Evolutionary conservation across 2,329 filamentous ascomycete species (phyloP), one percentile per base, ranked within the genome.

Genomic region (Scolecobasidium constrictum): DNA sequence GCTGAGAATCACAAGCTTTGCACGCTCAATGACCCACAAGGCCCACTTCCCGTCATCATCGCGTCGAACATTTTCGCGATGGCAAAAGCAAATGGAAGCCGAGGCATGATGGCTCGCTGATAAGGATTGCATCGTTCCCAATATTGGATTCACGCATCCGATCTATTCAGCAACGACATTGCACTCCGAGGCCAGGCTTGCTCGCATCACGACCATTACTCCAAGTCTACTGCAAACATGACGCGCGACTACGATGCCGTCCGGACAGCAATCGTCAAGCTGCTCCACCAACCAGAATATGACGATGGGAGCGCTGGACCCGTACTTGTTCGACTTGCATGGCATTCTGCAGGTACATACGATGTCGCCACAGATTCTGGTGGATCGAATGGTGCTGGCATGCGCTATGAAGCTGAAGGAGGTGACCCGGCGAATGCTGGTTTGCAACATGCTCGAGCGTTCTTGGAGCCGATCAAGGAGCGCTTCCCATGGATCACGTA

Each of bases 291-390:
- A 55, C 76, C 77, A 17, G 73, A 66, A 48, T 81, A 80, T 56
- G 77, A 81, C 51, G 77, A 81, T 58, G 77, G 77, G 15, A 77
- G 72, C 45, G 73, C 74, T 21, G 77, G 76, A 2, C 77, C 77
- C 0, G 72, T 81, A 0, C 70, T 81, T 40, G 75, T 81, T 43
- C 71, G 77, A 11, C 64, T 81, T 33, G 77, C 77, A 44, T 81
- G 75, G 75, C 77, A 81, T 60, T 72, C 72, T n/a, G 61, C 76
- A 1, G 77, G 77, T 20, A 81, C 77, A 4, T 81, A 80, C 56
- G 72, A 76, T 52, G 59, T 61, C 21, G 64, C 66, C 43, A 73
- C 73, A 43, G 71, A 77, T 52, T 81, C 76, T 0, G 77, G 77
- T 26, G 77, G 77, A 28, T 74, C 69, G 19, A 81, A 81, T 54